Conservation (phyloP, 2,329 filamentous ascomycete genomes). For the Penicillium expansum region DNA sequence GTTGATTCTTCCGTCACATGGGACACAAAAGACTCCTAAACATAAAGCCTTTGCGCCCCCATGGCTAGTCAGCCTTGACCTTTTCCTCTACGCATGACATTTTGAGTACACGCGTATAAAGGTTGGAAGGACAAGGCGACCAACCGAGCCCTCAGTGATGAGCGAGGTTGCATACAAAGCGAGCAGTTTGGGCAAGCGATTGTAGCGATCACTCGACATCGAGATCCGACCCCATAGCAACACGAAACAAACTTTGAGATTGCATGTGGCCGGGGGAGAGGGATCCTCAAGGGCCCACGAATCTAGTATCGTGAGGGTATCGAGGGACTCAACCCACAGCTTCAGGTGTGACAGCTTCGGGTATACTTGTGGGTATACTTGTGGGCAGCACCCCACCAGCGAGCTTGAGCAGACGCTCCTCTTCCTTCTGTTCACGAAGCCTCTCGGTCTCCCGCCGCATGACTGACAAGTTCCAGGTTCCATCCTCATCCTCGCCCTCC, state of each 20-base stretch:
- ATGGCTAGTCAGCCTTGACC: constrained; percentile 17
- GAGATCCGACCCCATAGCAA: constrained; percentile 23
- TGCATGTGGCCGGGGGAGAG: constrained; percentile 8
- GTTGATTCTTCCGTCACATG: constrained; percentile 27
- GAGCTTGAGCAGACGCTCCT: constrained; percentile 58
- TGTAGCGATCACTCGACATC: constrained; percentile 29
- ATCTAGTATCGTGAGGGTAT: constrained; percentile 21
- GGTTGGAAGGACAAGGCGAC: constrained; percentile 13
- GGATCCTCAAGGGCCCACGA: constrained; percentile 31
- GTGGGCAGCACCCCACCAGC: constrained; percentile 29
- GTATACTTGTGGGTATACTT: constrained; percentile 8
- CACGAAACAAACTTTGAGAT: constrained; percentile 5
- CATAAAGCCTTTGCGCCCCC: constrained; percentile 20
- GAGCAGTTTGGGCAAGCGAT: constrained; percentile 8
- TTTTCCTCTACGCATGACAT: constrained; percentile 14
- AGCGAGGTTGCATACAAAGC: constrained; percentile 21
- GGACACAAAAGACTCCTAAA: constrained; percentile 28
- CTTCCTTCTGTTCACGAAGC: constrained; percentile 70
- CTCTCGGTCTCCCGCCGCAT: constrained; percentile 82
- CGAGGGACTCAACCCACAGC: constrained; percentile 28
- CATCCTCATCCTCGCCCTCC: constrained; percentile 52
- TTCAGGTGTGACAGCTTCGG: constrained; percentile 19
- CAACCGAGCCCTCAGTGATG: constrained; percentile 25
- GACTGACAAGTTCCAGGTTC: constrained; percentile 74
- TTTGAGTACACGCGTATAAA: constrained; percentile 1